A percentile compares a stretch with the other conserved stretches of the same genome.
phyloP scores from a whole-genome alignment of 202 grass and related monocot species.

The Digitaria exilis region DNA sequence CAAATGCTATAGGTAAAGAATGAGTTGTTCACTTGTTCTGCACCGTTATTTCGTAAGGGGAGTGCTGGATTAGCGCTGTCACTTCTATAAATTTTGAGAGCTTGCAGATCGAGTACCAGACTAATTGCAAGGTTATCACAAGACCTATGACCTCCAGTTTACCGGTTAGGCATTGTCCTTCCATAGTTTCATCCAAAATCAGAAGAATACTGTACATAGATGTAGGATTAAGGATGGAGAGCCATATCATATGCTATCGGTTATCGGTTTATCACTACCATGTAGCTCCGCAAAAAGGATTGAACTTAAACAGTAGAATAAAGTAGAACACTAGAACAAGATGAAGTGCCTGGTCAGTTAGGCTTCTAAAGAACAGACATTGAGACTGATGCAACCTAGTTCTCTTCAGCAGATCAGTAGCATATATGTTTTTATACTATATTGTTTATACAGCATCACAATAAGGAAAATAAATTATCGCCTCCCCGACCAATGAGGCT shows the following conservation, averaged over 20 bases:
- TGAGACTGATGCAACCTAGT: neutral
- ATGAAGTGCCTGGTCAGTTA: slow-evolving; percentile 1
- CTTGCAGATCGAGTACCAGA: neutral
- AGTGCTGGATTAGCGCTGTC: neutral
- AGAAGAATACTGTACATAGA: neutral
- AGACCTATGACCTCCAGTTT: neutral
- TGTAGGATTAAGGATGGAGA: neutral
- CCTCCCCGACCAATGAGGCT: neutral
- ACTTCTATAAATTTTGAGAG: neutral
- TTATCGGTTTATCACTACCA: neutral
- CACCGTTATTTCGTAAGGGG: neutral
- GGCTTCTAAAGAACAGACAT: neutral
- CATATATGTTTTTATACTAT: neutral
- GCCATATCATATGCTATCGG: neutral
- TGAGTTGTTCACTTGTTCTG: neutral
- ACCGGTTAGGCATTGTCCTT: neutral
- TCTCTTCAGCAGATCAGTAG: slow-evolving; percentile 6
- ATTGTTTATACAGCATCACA: slow-evolving; percentile 13
- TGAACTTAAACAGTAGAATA: neutral
- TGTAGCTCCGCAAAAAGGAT: neutral
- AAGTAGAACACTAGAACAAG: slow-evolving; percentile 10
- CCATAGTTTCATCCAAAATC: neutral
- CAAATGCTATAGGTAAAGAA: slow-evolving; percentile 8
- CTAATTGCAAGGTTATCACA: neutral
- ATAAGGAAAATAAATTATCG: slow-evolving; percentile 24